A percentile compares a stretch with the other conserved stretches of the same genome.
phyloP scores from a whole-genome alignment of 768 basidiomycete genomes.

The Collybiopsis luxurians region DNA sequence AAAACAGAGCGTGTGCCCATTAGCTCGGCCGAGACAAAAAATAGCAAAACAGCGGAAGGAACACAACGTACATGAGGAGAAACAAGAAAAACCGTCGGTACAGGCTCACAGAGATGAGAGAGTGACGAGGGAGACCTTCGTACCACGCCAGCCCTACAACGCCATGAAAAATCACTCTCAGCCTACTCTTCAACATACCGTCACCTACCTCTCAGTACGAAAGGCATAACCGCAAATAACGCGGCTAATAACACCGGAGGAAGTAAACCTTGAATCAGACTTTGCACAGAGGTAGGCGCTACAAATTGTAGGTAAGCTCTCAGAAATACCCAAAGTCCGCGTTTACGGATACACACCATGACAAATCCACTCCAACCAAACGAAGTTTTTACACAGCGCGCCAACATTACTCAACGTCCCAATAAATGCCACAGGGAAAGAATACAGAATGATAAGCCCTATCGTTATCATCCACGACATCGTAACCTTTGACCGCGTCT shows the following conservation, averaged over 20 bases:
- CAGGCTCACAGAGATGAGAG: slow-evolving; percentile 65
- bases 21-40: not conserved
- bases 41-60: not conserved
- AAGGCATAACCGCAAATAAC: slow-evolving; percentile 59
- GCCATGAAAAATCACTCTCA: slow-evolving; percentile 5
- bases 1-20: not conserved
- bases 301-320: not conserved
- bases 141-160: slow-evolving; percentile 54
- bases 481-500: slow-evolving; percentile 45
- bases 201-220: slow-evolving; percentile 50
- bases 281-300: slow-evolving; percentile 37
- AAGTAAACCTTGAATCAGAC: slow-evolving; percentile 64
- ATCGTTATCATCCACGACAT: slow-evolving; percentile 54
- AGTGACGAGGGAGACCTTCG: slow-evolving; percentile 68
- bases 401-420: slow-evolving; percentile 61
- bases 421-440: slow-evolving; percentile 64
- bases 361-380: slow-evolving; percentile 63
- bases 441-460: slow-evolving; percentile 63
- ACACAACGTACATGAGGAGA: slow-evolving; percentile 45
- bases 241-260: slow-evolving; percentile 64
- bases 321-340: not conserved
- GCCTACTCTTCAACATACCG: not conserved
- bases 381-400: slow-evolving; percentile 45
- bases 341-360: slow-evolving; percentile 23
- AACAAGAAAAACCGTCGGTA: slow-evolving; percentile 73